A percentile compares a stretch with the other conserved stretches of the same genome.
phyloP scores from a whole-genome alignment of 2,329 filamentous ascomycete species.

The Verticillium albo-atrum region DNA sequence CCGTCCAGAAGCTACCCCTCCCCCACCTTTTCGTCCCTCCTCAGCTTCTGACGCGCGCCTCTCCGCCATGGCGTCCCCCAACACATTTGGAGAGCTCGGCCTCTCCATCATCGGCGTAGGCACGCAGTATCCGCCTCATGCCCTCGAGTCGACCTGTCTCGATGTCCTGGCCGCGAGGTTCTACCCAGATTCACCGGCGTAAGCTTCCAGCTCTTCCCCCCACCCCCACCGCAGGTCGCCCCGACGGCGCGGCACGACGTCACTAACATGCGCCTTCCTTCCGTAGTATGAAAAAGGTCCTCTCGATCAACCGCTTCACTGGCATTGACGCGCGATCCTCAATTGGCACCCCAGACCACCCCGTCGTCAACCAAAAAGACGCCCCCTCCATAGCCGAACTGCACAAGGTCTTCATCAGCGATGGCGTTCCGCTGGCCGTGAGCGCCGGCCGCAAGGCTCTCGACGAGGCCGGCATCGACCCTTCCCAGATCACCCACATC shows the following conservation, averaged over 20 bases:
- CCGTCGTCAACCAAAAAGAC: constrained; percentile 51
- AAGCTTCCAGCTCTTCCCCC: constrained; percentile 24
- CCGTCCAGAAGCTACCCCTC: not conserved
- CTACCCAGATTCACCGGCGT: constrained; percentile 58
- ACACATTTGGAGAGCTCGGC: constrained; percentile 44
- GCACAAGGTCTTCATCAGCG: constrained; percentile 48
- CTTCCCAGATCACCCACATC: constrained; percentile 57
- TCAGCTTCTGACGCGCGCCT: constrained; percentile 6
- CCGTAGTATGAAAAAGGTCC: constrained; percentile 56
- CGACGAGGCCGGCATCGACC: constrained; percentile 45
- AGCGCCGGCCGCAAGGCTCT: constrained; percentile 51
- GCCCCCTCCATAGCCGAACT: constrained; percentile 52
- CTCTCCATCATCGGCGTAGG: constrained; percentile 58
- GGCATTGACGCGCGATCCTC: constrained; percentile 61
- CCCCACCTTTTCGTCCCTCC: not conserved
- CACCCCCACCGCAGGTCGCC: not conserved
- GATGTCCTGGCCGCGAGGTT: constrained; percentile 49
- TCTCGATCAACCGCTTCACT: constrained; percentile 59
- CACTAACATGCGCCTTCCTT: not conserved
- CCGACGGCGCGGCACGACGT: not conserved
- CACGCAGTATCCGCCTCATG: constrained; percentile 55
- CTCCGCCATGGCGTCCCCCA: constrained; percentile 33
- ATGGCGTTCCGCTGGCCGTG: constrained; percentile 55
- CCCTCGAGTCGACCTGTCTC: constrained; percentile 44
- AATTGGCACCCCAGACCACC: constrained; percentile 57